phyloP scores from a whole-genome alignment of 2,329 filamentous ascomycete species.

The Dryadomyces quercivorus region DNA sequence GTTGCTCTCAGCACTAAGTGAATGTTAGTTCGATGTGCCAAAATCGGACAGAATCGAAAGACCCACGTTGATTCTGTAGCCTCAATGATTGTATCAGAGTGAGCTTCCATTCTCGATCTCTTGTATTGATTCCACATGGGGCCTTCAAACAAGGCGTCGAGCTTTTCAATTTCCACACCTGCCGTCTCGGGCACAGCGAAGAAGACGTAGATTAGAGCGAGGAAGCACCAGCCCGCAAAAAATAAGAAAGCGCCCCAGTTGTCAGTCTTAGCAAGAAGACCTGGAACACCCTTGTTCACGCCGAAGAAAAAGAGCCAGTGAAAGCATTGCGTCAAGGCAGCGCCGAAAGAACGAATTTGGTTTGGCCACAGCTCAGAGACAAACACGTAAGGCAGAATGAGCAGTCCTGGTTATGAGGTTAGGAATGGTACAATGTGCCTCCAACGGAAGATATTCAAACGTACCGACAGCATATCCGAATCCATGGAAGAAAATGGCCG shows the following conservation, averaged over 20 bases:
- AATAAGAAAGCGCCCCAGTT: constrained; percentile 17
- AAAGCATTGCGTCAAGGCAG: constrained; percentile 21
- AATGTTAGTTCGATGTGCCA: too few relatives aligned
- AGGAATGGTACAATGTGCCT: too few relatives aligned
- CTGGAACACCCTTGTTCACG: constrained; percentile 18
- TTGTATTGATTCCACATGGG: constrained; percentile 14
- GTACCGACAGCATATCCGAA: constrained; percentile 27
- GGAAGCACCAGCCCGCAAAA: constrained; percentile 20
- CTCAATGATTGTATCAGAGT: not conserved
- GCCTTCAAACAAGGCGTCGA: constrained; percentile 23
- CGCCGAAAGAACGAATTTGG: constrained; percentile 29
- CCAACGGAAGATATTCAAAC: not conserved
- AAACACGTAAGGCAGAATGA: constrained; percentile 31
- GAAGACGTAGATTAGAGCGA: constrained; percentile 22
- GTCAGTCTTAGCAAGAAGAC: constrained; percentile 18
- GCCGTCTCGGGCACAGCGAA: constrained; percentile 25
- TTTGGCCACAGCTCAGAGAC: constrained; percentile 32
- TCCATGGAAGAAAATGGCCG: constrained; percentile 30
- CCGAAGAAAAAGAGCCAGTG: constrained; percentile 29
- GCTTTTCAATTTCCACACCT: constrained; percentile 24
- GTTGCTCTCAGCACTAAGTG: too few relatives aligned
- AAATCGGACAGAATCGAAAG: not conserved
- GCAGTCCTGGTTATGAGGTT: constrained; percentile 4
- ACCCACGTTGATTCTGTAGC: not conserved
- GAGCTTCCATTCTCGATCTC: not conserved